Evolutionary conservation across 306 rosid species (phyloP).

Genomic region (Argentina anserina): DNA sequence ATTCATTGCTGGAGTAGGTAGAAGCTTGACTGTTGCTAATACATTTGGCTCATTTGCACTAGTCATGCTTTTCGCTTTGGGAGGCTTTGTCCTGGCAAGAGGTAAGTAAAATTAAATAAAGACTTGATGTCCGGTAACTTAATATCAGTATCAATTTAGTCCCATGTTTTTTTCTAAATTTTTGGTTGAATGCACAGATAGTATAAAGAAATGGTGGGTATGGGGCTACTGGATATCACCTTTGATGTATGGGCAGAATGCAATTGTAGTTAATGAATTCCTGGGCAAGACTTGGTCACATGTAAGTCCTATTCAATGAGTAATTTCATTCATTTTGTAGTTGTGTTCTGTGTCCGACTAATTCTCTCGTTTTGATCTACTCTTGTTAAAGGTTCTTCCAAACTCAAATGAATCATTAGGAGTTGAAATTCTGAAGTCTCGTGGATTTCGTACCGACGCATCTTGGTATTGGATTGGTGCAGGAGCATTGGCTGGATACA

Average conservation of each 20-base stretch:
- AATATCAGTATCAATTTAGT: neutral
- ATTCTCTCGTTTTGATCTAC: neutral
- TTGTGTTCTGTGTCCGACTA: neutral
- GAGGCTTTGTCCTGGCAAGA: constrained; percentile 49
- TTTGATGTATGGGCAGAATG: constrained; percentile 28
- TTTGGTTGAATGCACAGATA: neutral
- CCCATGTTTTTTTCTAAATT: neutral
- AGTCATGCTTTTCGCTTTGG: constrained; percentile 32
- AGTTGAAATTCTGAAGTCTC: constrained; percentile 36
- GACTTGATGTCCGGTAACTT: neutral
- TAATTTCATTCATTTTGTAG: neutral
- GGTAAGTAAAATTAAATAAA: constrained; percentile 24
- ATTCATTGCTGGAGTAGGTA: constrained; percentile 44
- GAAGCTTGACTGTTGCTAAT: constrained; percentile 37
- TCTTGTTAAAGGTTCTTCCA: constrained; percentile 33
- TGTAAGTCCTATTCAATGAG: neutral
- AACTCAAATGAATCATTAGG: constrained; percentile 38
- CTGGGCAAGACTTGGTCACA: constrained; percentile 21
- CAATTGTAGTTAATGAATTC: constrained; percentile 25
- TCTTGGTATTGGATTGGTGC: constrained; percentile 24
- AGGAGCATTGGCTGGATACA: constrained; percentile 22
- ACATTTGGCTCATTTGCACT: constrained; percentile 36
- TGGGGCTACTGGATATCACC: constrained; percentile 29
- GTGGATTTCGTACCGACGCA: constrained; percentile 39
- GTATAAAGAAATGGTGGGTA: constrained; percentile 26